Conservation (phyloP, 2,329 filamentous ascomycete species). For the Trichoderma semiorbis region DNA sequence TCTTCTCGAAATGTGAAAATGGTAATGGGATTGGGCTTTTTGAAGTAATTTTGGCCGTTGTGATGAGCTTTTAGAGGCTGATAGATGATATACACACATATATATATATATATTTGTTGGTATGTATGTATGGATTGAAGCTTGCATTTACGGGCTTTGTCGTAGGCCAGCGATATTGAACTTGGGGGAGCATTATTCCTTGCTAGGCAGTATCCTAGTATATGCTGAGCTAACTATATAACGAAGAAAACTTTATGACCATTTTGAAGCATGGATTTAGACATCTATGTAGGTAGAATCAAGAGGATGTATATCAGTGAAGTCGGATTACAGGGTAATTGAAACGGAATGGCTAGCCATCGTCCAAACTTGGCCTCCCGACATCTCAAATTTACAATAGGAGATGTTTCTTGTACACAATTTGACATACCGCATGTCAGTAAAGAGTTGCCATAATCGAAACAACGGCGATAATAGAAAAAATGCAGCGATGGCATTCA, state of each 20-base stretch:
- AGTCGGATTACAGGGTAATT: not conserved
- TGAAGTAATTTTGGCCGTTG: not conserved
- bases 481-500: not conserved
- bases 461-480: rapidly evolving
- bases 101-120: not conserved
- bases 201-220: not conserved
- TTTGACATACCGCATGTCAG: not conserved
- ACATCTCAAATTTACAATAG: not conserved
- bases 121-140: not conserved
- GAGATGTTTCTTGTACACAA: not conserved
- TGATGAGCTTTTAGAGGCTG: not conserved
- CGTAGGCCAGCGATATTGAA: not conserved
- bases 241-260: not conserved
- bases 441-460: not conserved
- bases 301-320: not conserved
- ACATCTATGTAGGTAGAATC: rapidly evolving
- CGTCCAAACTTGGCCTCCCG: not conserved
- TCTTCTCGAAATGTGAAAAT: not conserved
- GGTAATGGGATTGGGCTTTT: not conserved
- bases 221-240: not conserved
- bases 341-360: not conserved
- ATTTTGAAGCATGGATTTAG: not conserved
- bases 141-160: not conserved
- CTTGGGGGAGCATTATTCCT: not conserved
- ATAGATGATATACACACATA: not conserved